Evolutionary conservation across 106 monocot genomes (phyloP).

Genomic region (Dioscorea alata): DNA sequence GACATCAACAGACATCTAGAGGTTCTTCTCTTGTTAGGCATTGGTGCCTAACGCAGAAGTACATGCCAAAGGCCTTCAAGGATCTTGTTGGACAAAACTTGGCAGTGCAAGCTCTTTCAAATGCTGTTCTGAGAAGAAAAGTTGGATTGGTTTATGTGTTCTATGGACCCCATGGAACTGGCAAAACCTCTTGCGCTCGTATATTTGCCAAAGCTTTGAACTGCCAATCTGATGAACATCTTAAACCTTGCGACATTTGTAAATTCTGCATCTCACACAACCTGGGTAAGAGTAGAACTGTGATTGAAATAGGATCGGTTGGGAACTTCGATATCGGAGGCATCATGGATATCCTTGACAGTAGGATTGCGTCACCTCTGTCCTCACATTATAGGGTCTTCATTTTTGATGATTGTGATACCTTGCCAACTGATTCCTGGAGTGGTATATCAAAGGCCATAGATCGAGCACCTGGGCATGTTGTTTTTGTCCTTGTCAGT

Average conservation of each 20-base stretch:
- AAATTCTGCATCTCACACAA: slow-evolving; percentile 65
- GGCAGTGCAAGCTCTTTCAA: slow-evolving; percentile 89
- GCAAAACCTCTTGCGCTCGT: slow-evolving; percentile 91
- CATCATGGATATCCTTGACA: slow-evolving; percentile 50
- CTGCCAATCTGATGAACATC: slow-evolving; percentile 49
- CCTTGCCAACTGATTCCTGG: slow-evolving; percentile 60
- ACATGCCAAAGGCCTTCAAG: slow-evolving; percentile 81
- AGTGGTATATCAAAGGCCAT: slow-evolving; percentile 58
- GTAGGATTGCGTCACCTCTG: slow-evolving; percentile 20
- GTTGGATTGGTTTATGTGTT: slow-evolving; percentile 84
- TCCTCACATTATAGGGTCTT: slow-evolving; percentile 71
- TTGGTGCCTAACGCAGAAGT: slow-evolving; percentile 72
- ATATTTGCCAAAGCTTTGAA: slow-evolving; percentile 88
- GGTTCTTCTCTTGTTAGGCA: slow-evolving; percentile 31
- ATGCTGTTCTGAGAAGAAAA: slow-evolving; percentile 69
- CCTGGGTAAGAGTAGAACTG: slow-evolving; percentile 56
- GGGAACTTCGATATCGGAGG: slow-evolving; percentile 43
- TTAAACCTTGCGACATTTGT: slow-evolving; percentile 79
- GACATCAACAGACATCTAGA: slow-evolving; percentile 15
- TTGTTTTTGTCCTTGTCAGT: slow-evolving; percentile 74
- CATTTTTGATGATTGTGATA: slow-evolving; percentile 84
- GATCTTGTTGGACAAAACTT: slow-evolving; percentile 92
- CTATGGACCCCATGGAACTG: slow-evolving; percentile 92
- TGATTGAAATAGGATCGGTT: slow-evolving; percentile 60
- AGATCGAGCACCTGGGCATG: slow-evolving; percentile 54